Base-by-base conservation (phyloP, 2,329 filamentous ascomycete species). In the Ophiocordyceps camponoti-floridani region DNA sequence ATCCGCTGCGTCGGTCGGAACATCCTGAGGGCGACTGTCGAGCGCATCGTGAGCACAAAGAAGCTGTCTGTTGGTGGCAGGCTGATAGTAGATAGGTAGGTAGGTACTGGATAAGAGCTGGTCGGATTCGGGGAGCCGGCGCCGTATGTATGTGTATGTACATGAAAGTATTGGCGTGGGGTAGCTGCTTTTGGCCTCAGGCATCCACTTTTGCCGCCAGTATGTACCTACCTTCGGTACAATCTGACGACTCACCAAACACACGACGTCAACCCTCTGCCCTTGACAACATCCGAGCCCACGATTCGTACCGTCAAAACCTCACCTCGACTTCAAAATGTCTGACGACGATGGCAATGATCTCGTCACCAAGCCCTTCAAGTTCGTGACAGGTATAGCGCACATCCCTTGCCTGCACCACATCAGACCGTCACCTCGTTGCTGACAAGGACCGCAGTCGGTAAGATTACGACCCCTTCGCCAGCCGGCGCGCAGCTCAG, bases 301-400 rank as follows among this genome's bases (percentile, higher is more conserved):
- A 11, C 8, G 11, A 18, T 38, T 16, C 35, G 4, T 33, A 13
- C 46, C 48, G 10, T 42, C 51, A 48, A 45, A 41, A 42, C 49
- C 43, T 51, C 51, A 53, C 53, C 50, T 47, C 48, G 46, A 51
- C 46, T 54, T 76, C 10, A 88, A 70, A 58, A 98, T 98, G 89
- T 82, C 87, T 65, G 85, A 93, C 60, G 84, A 84, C 62, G 81
- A 85, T 61, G 73, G 78, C 62, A 59, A 66, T 58, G 84, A 94
- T 67, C 74, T 75, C 67, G 73, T 75, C 56, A 95, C 88, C 71
- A 98, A 95, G 81, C 93, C 93, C 69, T 98, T 98, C 83, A 98
- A 98, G 84, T 96, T 96, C 73, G 91, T 96, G 62, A 96, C 89
- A 72, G 89, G 88, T 94, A 77, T 67, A 85, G 66, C 47, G 52